Conservation (phyloP, 768 basidiomycete species). For the Trametes punicea region DNA sequence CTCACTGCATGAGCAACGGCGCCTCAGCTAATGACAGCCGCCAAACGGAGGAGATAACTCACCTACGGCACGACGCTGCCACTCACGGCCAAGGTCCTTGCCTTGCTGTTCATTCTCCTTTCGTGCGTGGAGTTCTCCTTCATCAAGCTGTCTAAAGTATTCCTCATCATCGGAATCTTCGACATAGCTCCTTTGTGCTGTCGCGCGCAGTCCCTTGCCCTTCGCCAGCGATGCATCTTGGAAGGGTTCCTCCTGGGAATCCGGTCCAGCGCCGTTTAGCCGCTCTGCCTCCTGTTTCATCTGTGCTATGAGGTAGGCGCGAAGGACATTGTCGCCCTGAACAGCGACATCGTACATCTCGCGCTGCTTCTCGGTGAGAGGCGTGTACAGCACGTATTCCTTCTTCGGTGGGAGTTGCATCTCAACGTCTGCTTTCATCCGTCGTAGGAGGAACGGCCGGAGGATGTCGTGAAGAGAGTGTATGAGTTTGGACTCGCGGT, state of each 20-base stretch:
- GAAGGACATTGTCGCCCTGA: constrained; percentile 51
- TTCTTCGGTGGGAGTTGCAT: constrained; percentile 81
- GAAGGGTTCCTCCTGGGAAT: constrained; percentile 25
- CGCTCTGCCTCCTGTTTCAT: constrained; percentile 29
- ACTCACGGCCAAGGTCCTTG: constrained; percentile 52
- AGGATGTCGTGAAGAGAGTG: constrained; percentile 83
- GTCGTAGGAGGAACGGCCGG: constrained; percentile 90
- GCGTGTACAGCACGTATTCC: constrained; percentile 92
- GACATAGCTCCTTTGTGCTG: constrained; percentile 43
- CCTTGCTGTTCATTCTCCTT: constrained; percentile 44
- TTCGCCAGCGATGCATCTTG: constrained; percentile 26
- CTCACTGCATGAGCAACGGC: constrained; percentile 47
- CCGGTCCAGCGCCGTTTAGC: constrained; percentile 31
- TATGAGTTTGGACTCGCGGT: constrained; percentile 65
- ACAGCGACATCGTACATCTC: constrained; percentile 81
- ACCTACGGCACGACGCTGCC: constrained; percentile 61
- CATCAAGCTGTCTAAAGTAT: constrained; percentile 61
- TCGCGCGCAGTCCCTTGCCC: constrained; percentile 7
- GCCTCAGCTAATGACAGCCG: neutral
- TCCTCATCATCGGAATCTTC: constrained; percentile 59
- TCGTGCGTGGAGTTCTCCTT: constrained; percentile 39
- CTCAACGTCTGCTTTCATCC: constrained; percentile 88
- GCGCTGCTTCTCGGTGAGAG: constrained; percentile 78
- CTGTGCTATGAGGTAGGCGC: constrained; percentile 45
- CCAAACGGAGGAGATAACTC: constrained; percentile 23